A percentile compares a stretch with the other conserved stretches of the same genome.
Conservation (phyloP, 495 filamentous ascomycete species). For the Penicillium steckii region DNA sequence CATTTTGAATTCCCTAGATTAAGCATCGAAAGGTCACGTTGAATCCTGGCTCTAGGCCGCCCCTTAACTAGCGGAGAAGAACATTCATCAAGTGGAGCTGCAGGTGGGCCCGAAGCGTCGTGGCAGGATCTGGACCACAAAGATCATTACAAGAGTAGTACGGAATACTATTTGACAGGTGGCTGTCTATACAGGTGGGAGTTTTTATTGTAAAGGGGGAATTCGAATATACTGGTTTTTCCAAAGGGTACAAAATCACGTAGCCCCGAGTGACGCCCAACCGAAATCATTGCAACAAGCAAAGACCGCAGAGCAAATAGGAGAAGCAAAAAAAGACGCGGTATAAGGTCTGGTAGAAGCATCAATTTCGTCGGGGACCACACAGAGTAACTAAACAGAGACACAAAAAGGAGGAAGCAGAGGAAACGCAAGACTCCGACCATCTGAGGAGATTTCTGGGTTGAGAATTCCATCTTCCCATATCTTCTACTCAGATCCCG, state of each 20-base stretch:
- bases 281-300: constrained; percentile 22
- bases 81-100: constrained; percentile 18
- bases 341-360: constrained; percentile 19
- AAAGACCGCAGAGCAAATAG: constrained; percentile 13
- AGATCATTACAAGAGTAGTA: not conserved
- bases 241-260: constrained; percentile 21
- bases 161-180: not conserved
- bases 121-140: constrained; percentile 12
- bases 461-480: constrained; percentile 20
- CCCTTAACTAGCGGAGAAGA: constrained; percentile 5
- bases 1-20: too few relatives aligned
- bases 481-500: constrained; percentile 38
- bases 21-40: too few relatives aligned
- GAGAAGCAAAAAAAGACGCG: constrained; percentile 17
- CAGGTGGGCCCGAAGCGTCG: constrained; percentile 16
- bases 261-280: constrained; percentile 25
- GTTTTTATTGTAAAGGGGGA: not conserved
- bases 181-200: not conserved
- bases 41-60: too few relatives aligned
- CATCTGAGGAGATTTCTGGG: constrained; percentile 23
- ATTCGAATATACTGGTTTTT: constrained; percentile 20
- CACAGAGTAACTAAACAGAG: constrained; percentile 21
- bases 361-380: constrained; percentile 36
- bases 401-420: constrained; percentile 17
- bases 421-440: constrained; percentile 28